Conservation (phyloP, 345 rosid genomes). For the Populus tremula region DNA sequence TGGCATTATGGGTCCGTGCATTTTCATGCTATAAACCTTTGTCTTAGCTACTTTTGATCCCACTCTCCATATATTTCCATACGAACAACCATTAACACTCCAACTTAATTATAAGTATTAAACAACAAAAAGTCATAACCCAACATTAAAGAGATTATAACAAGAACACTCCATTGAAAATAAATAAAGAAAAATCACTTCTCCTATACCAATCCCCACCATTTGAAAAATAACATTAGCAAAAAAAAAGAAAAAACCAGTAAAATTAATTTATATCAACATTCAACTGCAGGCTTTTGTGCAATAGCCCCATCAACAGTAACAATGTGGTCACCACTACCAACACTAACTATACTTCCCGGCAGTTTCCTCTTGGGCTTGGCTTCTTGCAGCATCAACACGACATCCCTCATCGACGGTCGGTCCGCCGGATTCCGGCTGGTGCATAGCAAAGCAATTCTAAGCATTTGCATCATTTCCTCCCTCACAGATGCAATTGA, state of each 20-base stretch:
- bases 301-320: conserved; percentile 19
- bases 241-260: conserved; percentile 4
- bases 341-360: conserved; percentile 23
- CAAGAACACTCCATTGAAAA: conserved; percentile 33
- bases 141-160: neutral
- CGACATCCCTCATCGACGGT: conserved; percentile 95
- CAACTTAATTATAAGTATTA: neutral
- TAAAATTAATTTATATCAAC: conserved; percentile 46
- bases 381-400: conserved; percentile 87
- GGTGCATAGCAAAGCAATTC: conserved; percentile 81
- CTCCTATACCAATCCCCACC: conserved; percentile 60
- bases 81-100: neutral
- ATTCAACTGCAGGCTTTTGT: conserved; percentile 45
- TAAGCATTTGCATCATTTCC: conserved; percentile 86
- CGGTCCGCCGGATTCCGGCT: conserved; percentile 78
- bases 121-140: neutral
- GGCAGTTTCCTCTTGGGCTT: conserved; percentile 76
- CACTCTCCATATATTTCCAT: neutral
- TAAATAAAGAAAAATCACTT: conserved; percentile 18
- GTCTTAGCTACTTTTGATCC: neutral
- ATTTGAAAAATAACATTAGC: conserved; percentile 8
- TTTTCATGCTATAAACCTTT: neutral
- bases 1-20: neutral
- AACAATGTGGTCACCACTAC: conserved; percentile 21
- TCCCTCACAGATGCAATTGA: conserved; percentile 62